These are phyloP conservation scores for Metschnikowia cerradonensis DNA, from an alignment of 805 yeast genomes.

Conservation along the genomic window DNA sequence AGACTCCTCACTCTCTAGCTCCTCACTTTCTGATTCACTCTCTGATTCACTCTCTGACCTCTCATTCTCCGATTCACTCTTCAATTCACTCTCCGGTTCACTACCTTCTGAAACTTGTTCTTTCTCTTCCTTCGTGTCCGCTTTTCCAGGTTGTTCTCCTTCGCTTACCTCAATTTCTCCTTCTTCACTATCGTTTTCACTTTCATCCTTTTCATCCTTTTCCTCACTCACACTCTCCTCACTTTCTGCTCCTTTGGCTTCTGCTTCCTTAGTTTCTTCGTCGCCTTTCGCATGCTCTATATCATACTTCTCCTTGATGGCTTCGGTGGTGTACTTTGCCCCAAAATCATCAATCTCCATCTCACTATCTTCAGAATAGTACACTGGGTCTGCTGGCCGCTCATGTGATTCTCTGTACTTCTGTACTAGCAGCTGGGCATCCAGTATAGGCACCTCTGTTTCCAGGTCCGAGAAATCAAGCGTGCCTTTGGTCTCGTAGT, in stretches of 20 bases:
- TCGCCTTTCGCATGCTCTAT: slow-evolving; percentile 19
- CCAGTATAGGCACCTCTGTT: slow-evolving; percentile 11
- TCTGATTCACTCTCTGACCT: background rate
- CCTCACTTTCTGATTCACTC: background rate
- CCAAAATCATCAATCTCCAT: slow-evolving; percentile 30
- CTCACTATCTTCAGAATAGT: slow-evolving; percentile 39
- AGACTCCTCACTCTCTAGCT: background rate
- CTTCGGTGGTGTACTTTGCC: slow-evolving; percentile 26
- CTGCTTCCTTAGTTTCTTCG: slow-evolving; percentile 2
- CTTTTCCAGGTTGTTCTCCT: background rate
- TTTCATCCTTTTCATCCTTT: background rate
- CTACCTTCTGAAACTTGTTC: background rate
- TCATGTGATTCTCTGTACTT: slow-evolving; percentile 18
- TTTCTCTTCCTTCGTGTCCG: background rate
- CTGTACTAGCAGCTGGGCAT: slow-evolving; percentile 14
- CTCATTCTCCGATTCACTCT: background rate
- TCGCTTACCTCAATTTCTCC: background rate
- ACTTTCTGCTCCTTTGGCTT: background rate
- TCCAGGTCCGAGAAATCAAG: slow-evolving; percentile 19
- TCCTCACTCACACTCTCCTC: background rate
- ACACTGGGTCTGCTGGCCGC: slow-evolving; percentile 26
- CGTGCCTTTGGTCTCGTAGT: slow-evolving; percentile 32
- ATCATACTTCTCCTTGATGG: slow-evolving; percentile 23
- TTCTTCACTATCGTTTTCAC: background rate
- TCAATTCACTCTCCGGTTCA: background rate